A percentile compares a stretch with the other conserved stretches of the same genome.
Conservation (phyloP, 352 stramenopile species). For the Phytophthora boehmeriae region DNA sequence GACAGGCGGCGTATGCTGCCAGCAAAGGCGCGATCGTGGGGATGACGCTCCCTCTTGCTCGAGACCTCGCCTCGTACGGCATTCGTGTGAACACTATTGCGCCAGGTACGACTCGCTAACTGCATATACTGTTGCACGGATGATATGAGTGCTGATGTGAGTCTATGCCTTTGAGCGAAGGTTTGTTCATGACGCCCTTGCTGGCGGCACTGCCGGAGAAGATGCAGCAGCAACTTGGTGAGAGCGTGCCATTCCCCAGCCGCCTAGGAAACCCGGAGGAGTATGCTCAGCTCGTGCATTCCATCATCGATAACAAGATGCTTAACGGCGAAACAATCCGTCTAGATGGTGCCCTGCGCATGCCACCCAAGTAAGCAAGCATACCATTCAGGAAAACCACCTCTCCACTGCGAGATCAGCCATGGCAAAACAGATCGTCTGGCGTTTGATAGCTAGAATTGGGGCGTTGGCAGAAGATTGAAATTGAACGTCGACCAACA, state of each 20-base stretch:
- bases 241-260: conserved; percentile 95
- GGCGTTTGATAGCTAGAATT: too few relatives aligned
- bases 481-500: too few relatives aligned
- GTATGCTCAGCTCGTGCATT: conserved; percentile 94
- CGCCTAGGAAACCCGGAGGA: conserved; percentile 95
- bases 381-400: too few relatives aligned
- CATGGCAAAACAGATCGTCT: too few relatives aligned
- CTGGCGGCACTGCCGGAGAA: conserved; percentile 95
- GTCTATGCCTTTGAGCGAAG: conserved; percentile 23
- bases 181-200: conserved; percentile 97
- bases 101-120: conserved; percentile 76
- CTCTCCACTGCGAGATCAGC: too few relatives aligned
- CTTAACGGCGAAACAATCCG: conserved; percentile 98
- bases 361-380: conserved; percentile 87
- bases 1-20: conserved; percentile 96
- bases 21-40: conserved; percentile 96
- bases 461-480: too few relatives aligned
- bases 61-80: conserved; percentile 92
- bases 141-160: background rate
- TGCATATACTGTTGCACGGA: too few relatives aligned
- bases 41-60: conserved; percentile 97
- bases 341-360: conserved; percentile 96
- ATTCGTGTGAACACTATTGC: conserved; percentile 98
- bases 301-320: conserved; percentile 98
- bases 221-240: conserved; percentile 93